Percentiles rank a stretch among this genome's conserved stretches.
phyloP scores from a whole-genome alignment of 2,329 filamentous ascomycete genomes.

The Phyllachora maydis region DNA sequence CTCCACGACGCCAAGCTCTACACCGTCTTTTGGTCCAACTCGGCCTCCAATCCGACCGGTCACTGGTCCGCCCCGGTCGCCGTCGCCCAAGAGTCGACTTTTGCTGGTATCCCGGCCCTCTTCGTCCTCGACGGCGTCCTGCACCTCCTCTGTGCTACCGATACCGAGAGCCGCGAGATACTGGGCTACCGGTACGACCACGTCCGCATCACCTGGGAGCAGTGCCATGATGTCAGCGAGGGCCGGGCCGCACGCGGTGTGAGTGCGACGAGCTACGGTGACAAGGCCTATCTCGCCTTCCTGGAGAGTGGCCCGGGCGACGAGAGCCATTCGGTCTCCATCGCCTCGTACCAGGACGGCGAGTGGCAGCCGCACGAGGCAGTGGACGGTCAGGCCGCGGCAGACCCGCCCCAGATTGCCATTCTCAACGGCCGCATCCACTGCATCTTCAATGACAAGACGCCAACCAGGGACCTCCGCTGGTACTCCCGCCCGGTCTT shows the following conservation, averaged over 20 bases:
- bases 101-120: slow-evolving; percentile 12
- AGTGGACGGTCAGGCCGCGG: slow-evolving; percentile 4
- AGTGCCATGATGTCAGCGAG: slow-evolving; percentile 12
- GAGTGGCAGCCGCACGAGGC: slow-evolving; percentile 7
- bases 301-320: slow-evolving; percentile 7
- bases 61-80: slow-evolving; percentile 3
- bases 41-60: slow-evolving; percentile 6
- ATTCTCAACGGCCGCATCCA: slow-evolving; percentile 11
- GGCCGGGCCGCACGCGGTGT: slow-evolving; percentile 11
- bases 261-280: slow-evolving; percentile 13
- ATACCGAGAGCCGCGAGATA: slow-evolving; percentile 9
- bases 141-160: slow-evolving; percentile 11
- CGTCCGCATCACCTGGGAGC: slow-evolving; percentile 9
- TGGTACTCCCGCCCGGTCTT: slow-evolving; percentile 14
- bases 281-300: slow-evolving; percentile 10
- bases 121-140: slow-evolving; percentile 11
- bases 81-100: slow-evolving; percentile 3
- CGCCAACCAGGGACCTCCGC: slow-evolving; percentile 9
- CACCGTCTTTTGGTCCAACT: slow-evolving; percentile 10
- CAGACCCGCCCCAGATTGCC: slow-evolving; percentile 8
- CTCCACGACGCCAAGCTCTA: slow-evolving; percentile 9
- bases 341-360: slow-evolving; percentile 5
- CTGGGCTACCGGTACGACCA: slow-evolving; percentile 11
- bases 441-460: slow-evolving; percentile 12
- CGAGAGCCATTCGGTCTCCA: slow-evolving; percentile 5